Conservation (phyloP, 2,329 filamentous ascomycete genomes). For the Fusarium circinatum region DNA sequence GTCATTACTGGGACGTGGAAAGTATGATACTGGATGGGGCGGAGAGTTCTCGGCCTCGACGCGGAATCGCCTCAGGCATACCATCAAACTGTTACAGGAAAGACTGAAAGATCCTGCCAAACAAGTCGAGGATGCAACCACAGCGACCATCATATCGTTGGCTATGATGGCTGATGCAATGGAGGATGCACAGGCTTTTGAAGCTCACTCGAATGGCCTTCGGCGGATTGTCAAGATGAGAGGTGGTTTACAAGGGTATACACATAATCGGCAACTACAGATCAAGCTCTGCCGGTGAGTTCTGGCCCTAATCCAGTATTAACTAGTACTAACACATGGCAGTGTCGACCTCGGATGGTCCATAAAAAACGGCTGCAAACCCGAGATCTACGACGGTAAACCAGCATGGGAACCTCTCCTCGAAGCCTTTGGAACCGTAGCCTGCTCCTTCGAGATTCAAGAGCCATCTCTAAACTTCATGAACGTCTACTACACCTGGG, state of each 20-base stretch:
- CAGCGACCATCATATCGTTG: conserved; percentile 33
- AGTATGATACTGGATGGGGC: not conserved
- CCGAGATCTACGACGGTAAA: conserved; percentile 31
- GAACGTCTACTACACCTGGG: conserved; percentile 21
- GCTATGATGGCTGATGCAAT: conserved; percentile 39
- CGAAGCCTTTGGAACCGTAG: not conserved
- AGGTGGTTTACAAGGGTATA: conserved; percentile 41
- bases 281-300: conserved; percentile 46
- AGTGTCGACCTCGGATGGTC: conserved; percentile 46
- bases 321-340: not conserved
- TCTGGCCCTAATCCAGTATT: accelerated
- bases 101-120: conserved; percentile 20
- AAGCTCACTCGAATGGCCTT: conserved; percentile 38
- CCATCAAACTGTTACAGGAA: conserved; percentile 32
- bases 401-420: conserved; percentile 35
- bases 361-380: conserved; percentile 40
- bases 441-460: not conserved
- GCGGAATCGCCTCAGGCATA: conserved; percentile 15
- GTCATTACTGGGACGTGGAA: not conserved
- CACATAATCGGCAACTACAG: conserved; percentile 40
- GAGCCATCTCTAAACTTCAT: conserved; percentile 5
- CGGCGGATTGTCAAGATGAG: conserved; percentile 41
- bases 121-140: conserved; percentile 34
- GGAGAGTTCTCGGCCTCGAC: conserved; percentile 26
- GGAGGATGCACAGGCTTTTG: conserved; percentile 30